These are phyloP conservation scores for Fusarium mexicanum DNA, from an alignment of 2,329 filamentous ascomycete species.

Conservation along the genomic window DNA sequence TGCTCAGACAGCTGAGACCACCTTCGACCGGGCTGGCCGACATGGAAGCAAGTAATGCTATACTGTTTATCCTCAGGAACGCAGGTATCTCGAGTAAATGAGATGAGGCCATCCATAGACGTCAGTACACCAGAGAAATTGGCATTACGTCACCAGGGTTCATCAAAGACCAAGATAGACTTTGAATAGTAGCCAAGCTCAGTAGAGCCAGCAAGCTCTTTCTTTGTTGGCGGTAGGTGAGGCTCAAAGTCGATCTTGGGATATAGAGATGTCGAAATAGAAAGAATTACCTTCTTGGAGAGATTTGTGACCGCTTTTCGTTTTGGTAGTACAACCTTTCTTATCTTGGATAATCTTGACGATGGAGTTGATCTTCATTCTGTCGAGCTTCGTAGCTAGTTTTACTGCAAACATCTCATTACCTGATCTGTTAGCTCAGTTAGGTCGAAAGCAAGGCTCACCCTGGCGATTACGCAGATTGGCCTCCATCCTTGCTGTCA, in stretches of 20 bases:
- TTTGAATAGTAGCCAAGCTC: background rate
- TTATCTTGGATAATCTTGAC: background rate
- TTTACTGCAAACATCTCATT: background rate
- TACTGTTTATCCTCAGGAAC: background rate
- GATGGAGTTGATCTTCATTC: background rate
- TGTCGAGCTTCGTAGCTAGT: background rate
- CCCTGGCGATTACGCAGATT: constrained; percentile 30
- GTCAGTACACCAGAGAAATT: background rate
- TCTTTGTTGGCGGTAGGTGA: background rate
- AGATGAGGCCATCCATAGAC: background rate
- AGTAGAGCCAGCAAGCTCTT: background rate
- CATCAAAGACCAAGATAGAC: background rate
- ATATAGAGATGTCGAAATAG: background rate
- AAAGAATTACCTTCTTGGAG: background rate
- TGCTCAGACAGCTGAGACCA: background rate
- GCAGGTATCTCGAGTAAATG: background rate
- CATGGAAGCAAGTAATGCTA: background rate
- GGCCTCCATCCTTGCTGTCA: constrained; percentile 7
- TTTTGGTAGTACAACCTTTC: background rate
- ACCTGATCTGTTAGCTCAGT: background rate
- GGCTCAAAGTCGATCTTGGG: background rate
- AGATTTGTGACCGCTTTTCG: background rate
- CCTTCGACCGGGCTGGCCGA: background rate
- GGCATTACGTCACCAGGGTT: background rate
- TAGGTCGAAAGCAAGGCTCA: background rate